Evolutionary conservation across 2,329 filamentous ascomycete species (phyloP), one percentile per base, ranked within the genome.

Genomic region (Leptosphaerulina australis): DNA sequence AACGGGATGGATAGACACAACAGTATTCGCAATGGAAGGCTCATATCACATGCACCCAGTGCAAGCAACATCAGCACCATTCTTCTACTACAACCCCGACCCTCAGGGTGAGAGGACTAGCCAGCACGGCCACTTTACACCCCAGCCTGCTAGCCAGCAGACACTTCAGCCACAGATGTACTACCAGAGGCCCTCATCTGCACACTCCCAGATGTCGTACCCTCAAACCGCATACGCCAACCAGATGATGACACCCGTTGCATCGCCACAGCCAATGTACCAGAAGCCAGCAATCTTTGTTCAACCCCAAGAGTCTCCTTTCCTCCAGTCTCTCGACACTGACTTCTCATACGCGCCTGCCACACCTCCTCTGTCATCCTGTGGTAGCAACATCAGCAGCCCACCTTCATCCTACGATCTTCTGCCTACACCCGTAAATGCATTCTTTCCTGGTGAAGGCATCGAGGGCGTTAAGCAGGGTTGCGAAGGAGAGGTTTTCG

Each of bases 21-120:
- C 48, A 54, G 57, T 56, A 65, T 53, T 50, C 53, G 54, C 76
- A 78, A 91, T 91, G 88, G 87, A 90, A 68, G 74, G 83, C 75
- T 66, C 84, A 82, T 81, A 81, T 66, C 70, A 76, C 57, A 76
- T 79, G 66, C 75, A 76, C 68, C 70, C 75, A 50, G 58, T 76
- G 62, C 74, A 77, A 74, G 73, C 81, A 66, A 84, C 89, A 80
- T 87, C 89, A 76, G 83, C 86, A 60, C 80, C 88, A 51, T 95
- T 91, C 80, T 92, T 89, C 82, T 94, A 92, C 81, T 96, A 93
- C 79, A 87, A 85, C 62, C 85, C 88, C 60, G 89, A 94, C 63
- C 81, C 87, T 58, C 86, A 84, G 72, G 79, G 84, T 56, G 88
- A 91, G 65, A 73, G 69, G 71, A 58, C 64, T 67, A 82, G 86